Conservation (phyloP, 306 rosid genomes). For the Begonia loranthoides region DNA sequence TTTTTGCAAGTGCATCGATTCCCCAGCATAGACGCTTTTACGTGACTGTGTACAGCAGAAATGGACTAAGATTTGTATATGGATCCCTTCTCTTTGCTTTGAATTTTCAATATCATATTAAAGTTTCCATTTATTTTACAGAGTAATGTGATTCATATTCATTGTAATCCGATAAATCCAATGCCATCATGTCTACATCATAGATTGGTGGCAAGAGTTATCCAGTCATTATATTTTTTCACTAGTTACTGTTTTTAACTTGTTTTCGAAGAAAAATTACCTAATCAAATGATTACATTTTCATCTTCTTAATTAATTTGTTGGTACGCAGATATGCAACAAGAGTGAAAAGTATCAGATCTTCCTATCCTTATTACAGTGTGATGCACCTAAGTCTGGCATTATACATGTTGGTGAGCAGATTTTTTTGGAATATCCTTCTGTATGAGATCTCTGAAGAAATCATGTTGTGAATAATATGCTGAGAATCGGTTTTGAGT, state of each 20-base stretch:
- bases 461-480: not conserved
- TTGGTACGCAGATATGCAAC: conserved; percentile 40
- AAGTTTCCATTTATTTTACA: conserved; percentile 13
- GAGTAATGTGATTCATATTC: conserved; percentile 73
- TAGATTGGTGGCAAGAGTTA: conserved; percentile 55
- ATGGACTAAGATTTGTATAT: conserved; percentile 74
- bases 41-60: conserved; percentile 85
- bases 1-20: conserved; percentile 95
- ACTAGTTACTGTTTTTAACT: not conserved
- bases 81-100: conserved; percentile 8
- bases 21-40: conserved; percentile 81
- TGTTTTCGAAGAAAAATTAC: not conserved
- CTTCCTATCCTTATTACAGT: conserved; percentile 48
- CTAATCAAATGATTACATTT: not conserved
- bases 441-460: not conserved
- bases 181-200: conserved; percentile 71
- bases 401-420: conserved; percentile 73
- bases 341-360: conserved; percentile 40
- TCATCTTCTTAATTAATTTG: conserved; percentile 2
- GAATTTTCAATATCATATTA: not conserved
- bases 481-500: not conserved
- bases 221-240: not conserved
- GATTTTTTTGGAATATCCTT: conserved; percentile 32
- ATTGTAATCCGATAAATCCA: conserved; percentile 66
- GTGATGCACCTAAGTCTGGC: conserved; percentile 63